Evolutionary conservation across 176 grass and related monocot genomes (phyloP).

Genomic region (Oryza punctata): DNA sequence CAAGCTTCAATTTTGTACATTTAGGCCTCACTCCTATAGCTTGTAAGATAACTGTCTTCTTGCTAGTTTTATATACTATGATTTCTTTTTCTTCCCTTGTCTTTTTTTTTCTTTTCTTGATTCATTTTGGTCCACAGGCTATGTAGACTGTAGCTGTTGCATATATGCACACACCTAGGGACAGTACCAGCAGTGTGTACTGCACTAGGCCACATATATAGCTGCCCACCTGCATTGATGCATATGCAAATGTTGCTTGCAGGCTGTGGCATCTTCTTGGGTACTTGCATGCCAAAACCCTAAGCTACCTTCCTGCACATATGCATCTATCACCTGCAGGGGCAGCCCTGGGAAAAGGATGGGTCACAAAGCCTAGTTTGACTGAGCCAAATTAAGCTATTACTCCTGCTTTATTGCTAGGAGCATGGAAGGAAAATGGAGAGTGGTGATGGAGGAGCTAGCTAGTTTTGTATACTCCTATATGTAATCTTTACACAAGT

Average conservation of each 20-base stretch:
- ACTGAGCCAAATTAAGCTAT: slow-evolving; percentile 24
- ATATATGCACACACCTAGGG: slow-evolving; percentile 7
- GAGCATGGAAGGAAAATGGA: slow-evolving; percentile 11
- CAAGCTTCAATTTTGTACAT: slow-evolving; percentile 15
- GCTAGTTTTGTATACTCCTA: background rate
- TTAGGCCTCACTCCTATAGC: slow-evolving; percentile 2
- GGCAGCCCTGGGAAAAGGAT: slow-evolving; percentile 29
- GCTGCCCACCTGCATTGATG: slow-evolving; percentile 40
- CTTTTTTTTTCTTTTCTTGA: background rate
- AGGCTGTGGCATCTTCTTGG: slow-evolving; percentile 44
- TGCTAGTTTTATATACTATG: slow-evolving; percentile 19
- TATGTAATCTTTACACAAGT: background rate
- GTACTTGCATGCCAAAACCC: slow-evolving; percentile 46
- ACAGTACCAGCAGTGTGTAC: slow-evolving; percentile 24
- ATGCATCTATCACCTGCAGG: slow-evolving; percentile 37
- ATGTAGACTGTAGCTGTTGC: background rate
- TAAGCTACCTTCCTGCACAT: slow-evolving; percentile 28
- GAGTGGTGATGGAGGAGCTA: background rate
- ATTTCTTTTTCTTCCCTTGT: background rate
- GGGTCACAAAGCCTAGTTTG: slow-evolving; percentile 44
- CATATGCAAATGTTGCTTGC: slow-evolving; percentile 45
- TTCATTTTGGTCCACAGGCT: slow-evolving; percentile 17
- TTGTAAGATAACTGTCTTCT: slow-evolving; percentile 18
- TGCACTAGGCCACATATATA: slow-evolving; percentile 20
- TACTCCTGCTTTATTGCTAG: slow-evolving; percentile 12